phyloP scores from a whole-genome alignment of 495 filamentous ascomycete genomes.

The Penicillium alfredii region DNA sequence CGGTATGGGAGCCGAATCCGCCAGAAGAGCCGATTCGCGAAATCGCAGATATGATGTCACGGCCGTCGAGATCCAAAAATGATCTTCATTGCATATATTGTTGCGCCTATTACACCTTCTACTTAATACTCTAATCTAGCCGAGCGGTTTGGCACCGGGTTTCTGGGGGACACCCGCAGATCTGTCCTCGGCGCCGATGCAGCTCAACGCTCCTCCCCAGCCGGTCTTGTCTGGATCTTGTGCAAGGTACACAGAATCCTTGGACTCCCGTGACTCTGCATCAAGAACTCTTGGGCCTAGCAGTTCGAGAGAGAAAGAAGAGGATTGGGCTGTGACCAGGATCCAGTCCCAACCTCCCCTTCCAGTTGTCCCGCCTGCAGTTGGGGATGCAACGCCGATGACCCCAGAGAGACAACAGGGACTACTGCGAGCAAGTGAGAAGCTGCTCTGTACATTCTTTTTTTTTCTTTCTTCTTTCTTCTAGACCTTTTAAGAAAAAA shows the following conservation, averaged over 20 bases:
- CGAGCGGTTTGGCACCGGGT: no score
- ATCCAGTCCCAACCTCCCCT: slow-evolving; percentile 8
- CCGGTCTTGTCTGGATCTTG: background rate
- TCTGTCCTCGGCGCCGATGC: slow-evolving; percentile 3
- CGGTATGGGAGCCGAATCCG: slow-evolving; percentile 51
- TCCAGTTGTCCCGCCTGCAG: slow-evolving; percentile 16
- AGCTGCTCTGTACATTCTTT: no score
- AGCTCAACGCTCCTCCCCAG: slow-evolving; percentile 9
- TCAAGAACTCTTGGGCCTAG: background rate
- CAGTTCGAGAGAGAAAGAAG: no score
- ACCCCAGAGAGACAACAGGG: background rate
- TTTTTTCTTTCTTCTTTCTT: background rate
- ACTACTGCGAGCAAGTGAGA: slow-evolving; percentile 1
- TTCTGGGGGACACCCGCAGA: slow-evolving; percentile 7
- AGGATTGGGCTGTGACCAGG: slow-evolving; percentile 1
- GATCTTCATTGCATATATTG: slow-evolving; percentile 1
- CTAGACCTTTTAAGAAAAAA: no score
- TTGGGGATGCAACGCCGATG: slow-evolving; percentile 14
- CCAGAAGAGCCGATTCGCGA: slow-evolving; percentile 48
- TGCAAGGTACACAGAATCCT: background rate
- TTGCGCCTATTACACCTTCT: no score
- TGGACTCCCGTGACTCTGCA: slow-evolving; percentile 4
- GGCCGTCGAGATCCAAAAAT: background rate
- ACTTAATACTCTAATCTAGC: no score
- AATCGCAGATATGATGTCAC: slow-evolving; percentile 22